A percentile compares a stretch with the other conserved stretches of the same genome.
phyloP scores from a whole-genome alignment of 345 rosid genomes.

The Erodium maritimum region DNA sequence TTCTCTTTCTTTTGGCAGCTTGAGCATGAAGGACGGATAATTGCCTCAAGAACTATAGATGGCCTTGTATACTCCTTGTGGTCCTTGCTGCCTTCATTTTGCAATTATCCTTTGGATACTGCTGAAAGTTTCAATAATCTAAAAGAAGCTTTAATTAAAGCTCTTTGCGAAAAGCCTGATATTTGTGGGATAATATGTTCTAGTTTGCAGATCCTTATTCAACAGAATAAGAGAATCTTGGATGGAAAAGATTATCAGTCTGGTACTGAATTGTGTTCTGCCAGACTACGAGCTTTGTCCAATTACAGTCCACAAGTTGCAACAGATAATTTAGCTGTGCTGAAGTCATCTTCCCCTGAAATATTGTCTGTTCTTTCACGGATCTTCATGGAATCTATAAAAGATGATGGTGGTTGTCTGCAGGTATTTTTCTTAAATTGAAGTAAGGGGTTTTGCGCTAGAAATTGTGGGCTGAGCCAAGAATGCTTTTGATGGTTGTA shows the following conservation, averaged over 20 bases:
- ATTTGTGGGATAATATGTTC: constrained; percentile 63
- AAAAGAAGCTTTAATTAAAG: constrained; percentile 31
- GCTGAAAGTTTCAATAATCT: constrained; percentile 64
- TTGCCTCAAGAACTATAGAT: constrained; percentile 54
- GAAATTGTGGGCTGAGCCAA: background rate
- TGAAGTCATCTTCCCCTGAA: constrained; percentile 50
- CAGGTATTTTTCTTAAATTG: constrained; percentile 35
- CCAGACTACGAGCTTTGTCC: constrained; percentile 38
- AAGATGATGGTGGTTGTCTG: constrained; percentile 84
- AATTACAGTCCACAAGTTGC: constrained; percentile 46
- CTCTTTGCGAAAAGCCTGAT: constrained; percentile 48
- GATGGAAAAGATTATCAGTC: constrained; percentile 28
- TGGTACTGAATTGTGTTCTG: constrained; percentile 27
- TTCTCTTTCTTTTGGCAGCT: constrained; percentile 41
- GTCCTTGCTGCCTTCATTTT: constrained; percentile 89
- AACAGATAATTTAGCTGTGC: constrained; percentile 39
- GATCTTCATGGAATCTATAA: constrained; percentile 50
- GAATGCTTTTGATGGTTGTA: background rate
- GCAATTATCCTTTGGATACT: constrained; percentile 74
- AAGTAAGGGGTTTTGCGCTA: background rate
- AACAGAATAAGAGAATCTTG: constrained; percentile 50
- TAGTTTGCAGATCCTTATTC: constrained; percentile 56
- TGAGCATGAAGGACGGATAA: constrained; percentile 51
- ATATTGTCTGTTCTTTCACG: constrained; percentile 51
- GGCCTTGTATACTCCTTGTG: constrained; percentile 69